Base-by-base conservation (phyloP, 2,329 filamentous ascomycete species). In the Talaromyces verruculosus region DNA sequence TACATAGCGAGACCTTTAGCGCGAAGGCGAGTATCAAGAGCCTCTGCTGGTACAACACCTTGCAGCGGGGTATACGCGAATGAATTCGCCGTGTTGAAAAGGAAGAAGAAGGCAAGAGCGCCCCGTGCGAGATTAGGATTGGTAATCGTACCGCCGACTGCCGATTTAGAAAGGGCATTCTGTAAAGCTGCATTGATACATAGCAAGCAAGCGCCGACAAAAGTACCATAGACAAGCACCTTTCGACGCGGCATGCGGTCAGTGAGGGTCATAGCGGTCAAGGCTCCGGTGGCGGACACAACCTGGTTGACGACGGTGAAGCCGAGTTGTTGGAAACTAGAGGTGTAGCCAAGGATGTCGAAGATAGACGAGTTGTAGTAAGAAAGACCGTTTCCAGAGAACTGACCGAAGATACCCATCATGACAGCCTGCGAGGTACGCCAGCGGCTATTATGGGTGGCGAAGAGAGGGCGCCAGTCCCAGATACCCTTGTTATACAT, bases 321-420 rank as follows among this genome's bases (percentile, higher is more conserved):
- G 17, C 77, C 79, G 33, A 84, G 74, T 70, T 83, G 82, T 62
- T 67, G 73, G 6, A 71, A 72, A 59, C 70, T 71, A 0, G 68
- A 66, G 11, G 67, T 71, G 58, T 74, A 75, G 41, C 72, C 72
- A 19, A 75, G 5, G 1, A 62, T 19, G 22, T 77, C 68, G 71
- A 81, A 83, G 69, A 84, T 84, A 43, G 76, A 78, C 7, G 82
- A 77, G 72, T 84, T 84, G 74, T 83, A 84, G 75, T 84, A 84
- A 15, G 82, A 81, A 6, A 84, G 78, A 61, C 82, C 82, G 65
- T 83, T 83, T 22, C 82, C 82, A 0, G 82, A 83, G 73, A 83
- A 84, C 70, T 84, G 82, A 17, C 82, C 82, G 64, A 84, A 84
- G 67, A 83, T 75, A 53, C 81, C 82, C 68, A 84, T 83, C 80